Base-by-base conservation (phyloP, 2,329 filamentous ascomycete genomes). In the Cytospora piceicola region DNA sequence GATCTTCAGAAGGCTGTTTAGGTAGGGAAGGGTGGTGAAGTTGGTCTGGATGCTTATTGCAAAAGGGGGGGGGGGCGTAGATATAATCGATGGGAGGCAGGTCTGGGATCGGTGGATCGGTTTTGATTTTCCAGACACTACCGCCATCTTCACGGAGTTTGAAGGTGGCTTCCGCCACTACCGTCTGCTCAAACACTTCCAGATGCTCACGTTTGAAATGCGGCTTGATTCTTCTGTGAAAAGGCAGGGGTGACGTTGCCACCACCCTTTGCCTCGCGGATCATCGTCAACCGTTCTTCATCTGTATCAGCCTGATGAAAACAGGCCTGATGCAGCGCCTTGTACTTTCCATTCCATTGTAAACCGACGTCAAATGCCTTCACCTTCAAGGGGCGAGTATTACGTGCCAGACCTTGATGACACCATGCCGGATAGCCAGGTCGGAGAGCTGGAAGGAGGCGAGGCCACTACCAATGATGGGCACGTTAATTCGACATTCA, bases 331-430 rank as follows among this genome's bases (percentile, higher is more conserved):
- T 91, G 87, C 62, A 87, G 85, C 73, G 94, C 94, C 64, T 89
- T 88, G 75, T 91, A 94, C 74, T 94, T 94, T 12, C 89, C 90
- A 75, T 94, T 90, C 92, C 92, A 95, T 57, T 85, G 83, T 1
- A 94, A 81, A 64, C 88, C 86, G 29, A 94, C 83, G 71, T 94
- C 92, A 69, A 94, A 94, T 66, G 90, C 88, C 76, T 94, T 94
- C 58, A 92, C 83, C 66, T 73, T 75, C 20, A 83, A 71, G 0
- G 79, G 77, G 0, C 81, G 0, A 92, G 83, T 84, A 93, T 88
- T 30, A 94, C 73, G 60, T 91, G 85, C 80, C 84, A 91, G 0
- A 94, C 88, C 68, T 87, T 90, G 0, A 79, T 82, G 0, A 92
- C 87, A 0, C 90, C 89, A 29, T 82, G 81, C 11, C 84, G 82